Evolutionary conservation across 805 yeast species (phyloP).

Genomic region (Candida maltosa): DNA sequence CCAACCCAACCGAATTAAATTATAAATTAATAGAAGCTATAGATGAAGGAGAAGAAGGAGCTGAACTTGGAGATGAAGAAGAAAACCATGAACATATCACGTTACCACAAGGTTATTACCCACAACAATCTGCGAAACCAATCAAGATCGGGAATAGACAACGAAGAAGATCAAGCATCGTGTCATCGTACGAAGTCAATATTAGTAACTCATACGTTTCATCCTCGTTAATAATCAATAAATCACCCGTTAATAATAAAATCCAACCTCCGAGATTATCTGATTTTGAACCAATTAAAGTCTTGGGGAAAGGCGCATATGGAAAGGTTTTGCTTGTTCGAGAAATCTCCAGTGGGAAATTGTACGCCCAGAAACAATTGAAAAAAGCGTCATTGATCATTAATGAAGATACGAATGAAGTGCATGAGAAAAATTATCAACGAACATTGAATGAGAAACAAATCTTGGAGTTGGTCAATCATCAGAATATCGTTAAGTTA

Average conservation of each 20-base stretch:
- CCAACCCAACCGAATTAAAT: constrained; percentile 2
- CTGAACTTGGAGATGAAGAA: constrained; percentile 1
- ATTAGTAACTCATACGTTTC: constrained; percentile 29
- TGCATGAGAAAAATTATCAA: constrained; percentile 29
- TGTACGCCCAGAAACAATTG: constrained; percentile 44
- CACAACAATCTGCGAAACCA: constrained; percentile 11
- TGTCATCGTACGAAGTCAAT: constrained; percentile 34
- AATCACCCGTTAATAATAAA: constrained; percentile 2
- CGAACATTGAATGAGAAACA: constrained; percentile 41
- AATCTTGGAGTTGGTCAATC: constrained; percentile 39
- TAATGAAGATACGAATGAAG: constrained; percentile 28
- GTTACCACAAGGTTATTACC: constrained; percentile 7
- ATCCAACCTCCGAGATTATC: constrained; percentile 27
- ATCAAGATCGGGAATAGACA: constrained; percentile 11
- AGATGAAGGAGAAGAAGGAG: no score
- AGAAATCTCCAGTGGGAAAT: constrained; percentile 33
- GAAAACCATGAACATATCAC: constrained; percentile 3
- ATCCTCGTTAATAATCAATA: constrained; percentile 16
- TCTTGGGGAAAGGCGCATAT: constrained; percentile 41
- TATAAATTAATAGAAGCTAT: constrained; percentile 3
- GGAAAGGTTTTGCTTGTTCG: constrained; percentile 42
- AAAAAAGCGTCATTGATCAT: constrained; percentile 34
- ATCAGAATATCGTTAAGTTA: constrained; percentile 42
- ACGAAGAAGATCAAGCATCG: constrained; percentile 21
- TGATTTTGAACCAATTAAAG: constrained; percentile 42